A percentile compares a stretch with the other conserved stretches of the same genome.
phyloP scores from a whole-genome alignment of 2,329 filamentous ascomycete genomes.

The Anthostomella pinea region DNA sequence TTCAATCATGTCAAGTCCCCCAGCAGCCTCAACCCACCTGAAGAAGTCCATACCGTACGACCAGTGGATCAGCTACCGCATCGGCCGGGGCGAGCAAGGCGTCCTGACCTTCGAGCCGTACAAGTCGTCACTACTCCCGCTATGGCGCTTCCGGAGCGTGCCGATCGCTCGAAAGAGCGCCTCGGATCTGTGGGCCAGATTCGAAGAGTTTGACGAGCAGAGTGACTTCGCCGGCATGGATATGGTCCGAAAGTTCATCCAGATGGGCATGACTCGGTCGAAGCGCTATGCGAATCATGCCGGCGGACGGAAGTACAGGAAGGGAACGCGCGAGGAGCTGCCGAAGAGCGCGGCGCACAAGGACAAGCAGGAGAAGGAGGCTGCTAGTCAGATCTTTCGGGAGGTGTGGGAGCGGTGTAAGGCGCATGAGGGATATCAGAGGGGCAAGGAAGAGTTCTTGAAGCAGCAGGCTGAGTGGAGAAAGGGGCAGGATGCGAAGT shows the following conservation, averaged over 20 bases:
- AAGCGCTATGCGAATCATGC: constrained; percentile 56
- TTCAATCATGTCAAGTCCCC: too few relatives aligned
- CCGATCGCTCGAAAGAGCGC: constrained; percentile 51
- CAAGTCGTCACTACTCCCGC: constrained; percentile 56
- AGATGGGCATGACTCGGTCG: constrained; percentile 64
- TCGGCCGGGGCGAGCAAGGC: constrained; percentile 58
- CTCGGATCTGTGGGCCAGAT: constrained; percentile 45
- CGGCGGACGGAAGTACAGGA: constrained; percentile 54
- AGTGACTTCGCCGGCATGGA: constrained; percentile 63
- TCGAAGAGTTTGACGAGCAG: constrained; percentile 47
- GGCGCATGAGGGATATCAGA: constrained; percentile 41
- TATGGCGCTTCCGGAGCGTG: constrained; percentile 57
- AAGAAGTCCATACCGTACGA: constrained; percentile 19
- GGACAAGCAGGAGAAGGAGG: constrained; percentile 47
- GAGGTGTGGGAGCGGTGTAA: constrained; percentile 47
- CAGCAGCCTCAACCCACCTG: too few relatives aligned
- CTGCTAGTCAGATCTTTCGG: constrained; percentile 47
- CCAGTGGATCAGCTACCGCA: constrained; percentile 51
- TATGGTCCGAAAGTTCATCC: constrained; percentile 61
- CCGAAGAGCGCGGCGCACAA: constrained; percentile 42
- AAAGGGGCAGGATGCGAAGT: constrained; percentile 4
- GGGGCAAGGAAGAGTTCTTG: constrained; percentile 44
- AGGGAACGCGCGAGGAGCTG: constrained; percentile 38
- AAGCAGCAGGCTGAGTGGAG: constrained; percentile 37
- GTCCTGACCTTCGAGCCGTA: constrained; percentile 64